A percentile compares a stretch with the other conserved stretches of the same genome.
These are phyloP conservation scores for Fusarium succisae DNA, from an alignment of 2,329 filamentous ascomycete species.

Conservation along the genomic window DNA sequence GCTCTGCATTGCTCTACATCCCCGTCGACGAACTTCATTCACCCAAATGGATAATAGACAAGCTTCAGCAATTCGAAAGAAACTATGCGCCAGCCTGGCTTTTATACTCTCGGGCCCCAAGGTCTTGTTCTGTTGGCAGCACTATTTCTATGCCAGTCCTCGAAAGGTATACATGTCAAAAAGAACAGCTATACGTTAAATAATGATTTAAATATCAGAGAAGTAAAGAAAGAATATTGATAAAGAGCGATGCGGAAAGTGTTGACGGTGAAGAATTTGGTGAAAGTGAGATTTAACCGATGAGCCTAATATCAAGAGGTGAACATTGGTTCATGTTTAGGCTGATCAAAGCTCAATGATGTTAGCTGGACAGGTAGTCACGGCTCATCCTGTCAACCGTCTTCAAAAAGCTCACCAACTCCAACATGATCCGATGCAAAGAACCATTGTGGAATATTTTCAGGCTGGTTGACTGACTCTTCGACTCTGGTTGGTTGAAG, in stretches of 20 bases:
- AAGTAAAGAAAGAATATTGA: accelerated
- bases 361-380: too few species aligned
- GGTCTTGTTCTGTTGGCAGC: accelerated
- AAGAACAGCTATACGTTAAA: accelerated
- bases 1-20: background rate
- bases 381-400: too few species aligned
- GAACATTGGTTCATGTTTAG: too few species aligned
- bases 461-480: background rate
- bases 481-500: background rate
- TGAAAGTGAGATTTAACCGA: too few species aligned
- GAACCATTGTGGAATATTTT: background rate
- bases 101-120: accelerated
- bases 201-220: accelerated
- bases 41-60: accelerated
- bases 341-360: too few species aligned
- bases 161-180: accelerated
- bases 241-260: background rate
- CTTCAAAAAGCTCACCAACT: background rate
- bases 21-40: too few species aligned
- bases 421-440: background rate
- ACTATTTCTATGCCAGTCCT: background rate
- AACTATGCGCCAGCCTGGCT: accelerated
- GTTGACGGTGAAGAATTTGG: accelerated
- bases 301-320: accelerated
- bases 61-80: background rate